phyloP scores from a whole-genome alignment of 2,329 filamentous ascomycete genomes.

The Ophiocordyceps camponoti-floridani region DNA sequence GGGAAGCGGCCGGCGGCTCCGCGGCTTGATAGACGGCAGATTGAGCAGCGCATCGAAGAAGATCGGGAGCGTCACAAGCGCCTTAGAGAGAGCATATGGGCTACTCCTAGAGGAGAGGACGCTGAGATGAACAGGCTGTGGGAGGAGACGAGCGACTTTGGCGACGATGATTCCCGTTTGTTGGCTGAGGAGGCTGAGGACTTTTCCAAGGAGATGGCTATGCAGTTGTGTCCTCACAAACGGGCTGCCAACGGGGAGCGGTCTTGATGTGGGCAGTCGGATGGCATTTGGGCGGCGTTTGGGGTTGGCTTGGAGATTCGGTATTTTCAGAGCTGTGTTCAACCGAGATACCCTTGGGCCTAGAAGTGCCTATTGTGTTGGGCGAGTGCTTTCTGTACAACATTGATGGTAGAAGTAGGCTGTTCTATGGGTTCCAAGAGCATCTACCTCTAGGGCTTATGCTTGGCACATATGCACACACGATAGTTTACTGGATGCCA shows the following conservation, averaged over 20 bases:
- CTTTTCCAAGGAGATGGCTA: conserved; percentile 23
- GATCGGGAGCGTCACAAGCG: conserved; percentile 90
- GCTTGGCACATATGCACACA: conserved; percentile 17
- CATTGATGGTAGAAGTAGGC: neutral
- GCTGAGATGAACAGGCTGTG: conserved; percentile 64
- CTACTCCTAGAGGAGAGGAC: conserved; percentile 44
- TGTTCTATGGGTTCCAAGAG: neutral
- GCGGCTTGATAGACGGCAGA: conserved; percentile 63
- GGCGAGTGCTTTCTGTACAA: neutral
- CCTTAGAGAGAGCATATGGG: conserved; percentile 84
- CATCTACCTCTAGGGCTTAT: neutral
- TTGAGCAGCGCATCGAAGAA: conserved; percentile 93
- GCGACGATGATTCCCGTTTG: conserved; percentile 68
- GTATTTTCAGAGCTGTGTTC: neutral
- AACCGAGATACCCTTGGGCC: neutral
- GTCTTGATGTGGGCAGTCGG: conserved; percentile 5
- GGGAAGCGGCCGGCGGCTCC: conserved; percentile 15
- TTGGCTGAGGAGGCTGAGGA: conserved; percentile 54
- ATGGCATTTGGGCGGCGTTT: conserved; percentile 13
- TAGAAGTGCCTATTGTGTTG: too few species aligned
- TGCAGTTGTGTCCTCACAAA: conserved; percentile 21
- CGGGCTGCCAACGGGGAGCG: conserved; percentile 13
- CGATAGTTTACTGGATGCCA: conserved; percentile 16
- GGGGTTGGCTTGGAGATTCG: neutral
- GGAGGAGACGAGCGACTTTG: conserved; percentile 75